Percentiles rank a stretch among this genome's conserved stretches.
phyloP scores from a whole-genome alignment of 2,329 filamentous ascomycete species.

The Trichoderma pleuroti region DNA sequence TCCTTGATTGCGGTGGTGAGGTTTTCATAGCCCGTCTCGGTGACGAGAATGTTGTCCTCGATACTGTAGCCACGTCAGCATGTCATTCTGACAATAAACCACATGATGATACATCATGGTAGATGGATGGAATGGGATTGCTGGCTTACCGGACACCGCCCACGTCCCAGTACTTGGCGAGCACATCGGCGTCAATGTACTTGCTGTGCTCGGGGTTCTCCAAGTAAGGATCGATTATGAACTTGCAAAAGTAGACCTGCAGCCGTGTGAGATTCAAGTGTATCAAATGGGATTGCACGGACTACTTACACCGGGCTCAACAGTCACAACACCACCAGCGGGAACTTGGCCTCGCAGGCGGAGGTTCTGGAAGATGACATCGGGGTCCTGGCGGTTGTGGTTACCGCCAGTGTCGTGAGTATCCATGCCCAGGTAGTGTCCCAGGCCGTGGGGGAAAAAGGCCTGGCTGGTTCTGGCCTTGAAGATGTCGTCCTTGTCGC shows the following conservation, averaged over 20 bases:
- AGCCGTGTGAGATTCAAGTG: background rate
- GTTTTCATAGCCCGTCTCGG: constrained; percentile 65
- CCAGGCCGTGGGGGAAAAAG: constrained; percentile 88
- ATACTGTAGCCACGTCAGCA: constrained; percentile 37
- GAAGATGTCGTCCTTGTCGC: constrained; percentile 68
- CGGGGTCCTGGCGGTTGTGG: constrained; percentile 72
- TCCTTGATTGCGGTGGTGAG: constrained; percentile 70
- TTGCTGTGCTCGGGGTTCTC: constrained; percentile 66
- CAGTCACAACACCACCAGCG: constrained; percentile 80
- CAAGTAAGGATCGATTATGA: constrained; percentile 80
- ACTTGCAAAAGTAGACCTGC: constrained; percentile 83
- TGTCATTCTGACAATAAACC: background rate
- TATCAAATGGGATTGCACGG: background rate
- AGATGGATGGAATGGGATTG: background rate
- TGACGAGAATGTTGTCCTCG: constrained; percentile 72
- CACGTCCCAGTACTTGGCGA: constrained; percentile 79
- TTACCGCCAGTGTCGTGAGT: constrained; percentile 84
- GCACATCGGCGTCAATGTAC: constrained; percentile 70
- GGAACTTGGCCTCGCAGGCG: constrained; percentile 73
- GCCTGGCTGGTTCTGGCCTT: constrained; percentile 76
- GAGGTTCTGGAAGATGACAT: constrained; percentile 83
- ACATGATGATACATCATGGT: too few relatives aligned
- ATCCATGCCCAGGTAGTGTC: constrained; percentile 89
- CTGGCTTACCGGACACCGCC: constrained; percentile 63
- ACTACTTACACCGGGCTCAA: constrained; percentile 79